Evolutionary conservation across 1,139 yeast genomes (phyloP).

Genomic region (Yamadazyma sp.): DNA sequence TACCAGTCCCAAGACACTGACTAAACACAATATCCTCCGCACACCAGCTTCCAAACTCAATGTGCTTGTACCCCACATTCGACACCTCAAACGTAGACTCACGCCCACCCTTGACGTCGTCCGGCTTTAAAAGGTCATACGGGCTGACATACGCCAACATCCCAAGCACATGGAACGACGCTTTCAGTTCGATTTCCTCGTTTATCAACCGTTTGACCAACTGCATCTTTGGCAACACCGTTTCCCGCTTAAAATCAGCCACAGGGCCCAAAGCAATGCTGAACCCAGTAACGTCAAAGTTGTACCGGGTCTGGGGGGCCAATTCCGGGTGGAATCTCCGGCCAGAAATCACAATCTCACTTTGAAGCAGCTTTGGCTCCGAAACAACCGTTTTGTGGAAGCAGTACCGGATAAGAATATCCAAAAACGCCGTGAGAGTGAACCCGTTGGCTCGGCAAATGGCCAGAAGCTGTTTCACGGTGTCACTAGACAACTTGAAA

Average conservation of each 20-base stretch:
- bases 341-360: constrained; percentile 23
- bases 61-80: constrained; percentile 23
- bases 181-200: too few species aligned
- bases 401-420: constrained; percentile 18
- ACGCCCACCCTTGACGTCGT: constrained; percentile 11
- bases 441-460: constrained; percentile 17
- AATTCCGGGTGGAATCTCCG: constrained; percentile 21
- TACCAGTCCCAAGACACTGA: constrained; percentile 24
- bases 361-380: constrained; percentile 3
- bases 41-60: constrained; percentile 15
- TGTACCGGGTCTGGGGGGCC: constrained; percentile 17
- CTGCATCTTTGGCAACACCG: too few species aligned
- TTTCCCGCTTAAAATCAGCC: neutral
- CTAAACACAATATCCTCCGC: constrained; percentile 25
- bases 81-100: constrained; percentile 25
- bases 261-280: constrained; percentile 16
- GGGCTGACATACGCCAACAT: constrained; percentile 18
- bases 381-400: constrained; percentile 22
- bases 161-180: constrained; percentile 12
- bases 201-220: too few species aligned
- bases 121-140: constrained; percentile 12
- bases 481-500: constrained; percentile 14
- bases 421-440: constrained; percentile 29
- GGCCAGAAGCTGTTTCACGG: constrained; percentile 13
- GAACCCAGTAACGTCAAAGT: constrained; percentile 18